Percentiles rank a stretch among this genome's conserved stretches.
Evolutionary conservation across 2,329 filamentous ascomycete genomes (phyloP).

Genomic region (Diplodia sapinea): DNA sequence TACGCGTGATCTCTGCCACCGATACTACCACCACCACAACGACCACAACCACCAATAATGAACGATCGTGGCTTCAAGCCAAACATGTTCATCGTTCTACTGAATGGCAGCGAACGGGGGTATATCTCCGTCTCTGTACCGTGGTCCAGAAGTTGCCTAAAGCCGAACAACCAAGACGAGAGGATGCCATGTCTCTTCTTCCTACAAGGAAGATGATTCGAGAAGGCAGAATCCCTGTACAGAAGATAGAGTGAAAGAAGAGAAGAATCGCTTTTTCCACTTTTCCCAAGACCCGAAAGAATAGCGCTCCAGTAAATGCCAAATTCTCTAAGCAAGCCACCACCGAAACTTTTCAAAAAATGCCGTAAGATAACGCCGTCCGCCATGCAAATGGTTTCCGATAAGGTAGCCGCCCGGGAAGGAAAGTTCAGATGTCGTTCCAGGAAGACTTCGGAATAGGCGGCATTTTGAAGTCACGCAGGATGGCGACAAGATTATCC

Average conservation of each 20-base stretch:
- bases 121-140: conserved; percentile 26
- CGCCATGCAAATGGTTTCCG: conserved; percentile 28
- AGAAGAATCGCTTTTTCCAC: conserved; percentile 13
- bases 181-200: neutral
- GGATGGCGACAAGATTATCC: conserved; percentile 82
- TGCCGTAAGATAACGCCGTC: conserved; percentile 20
- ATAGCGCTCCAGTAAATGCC: conserved; percentile 10
- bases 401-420: conserved; percentile 1
- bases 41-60: neutral
- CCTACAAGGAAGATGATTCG: neutral
- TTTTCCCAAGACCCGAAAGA: neutral
- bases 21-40: neutral
- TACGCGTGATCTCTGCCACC: neutral
- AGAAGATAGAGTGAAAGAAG: conserved; percentile 13
- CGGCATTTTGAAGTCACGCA: conserved; percentile 66
- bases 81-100: conserved; percentile 2
- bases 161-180: conserved; percentile 28
- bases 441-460: conserved; percentile 21
- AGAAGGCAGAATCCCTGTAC: conserved; percentile 14
- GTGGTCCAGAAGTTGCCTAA: conserved; percentile 29
- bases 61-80: neutral
- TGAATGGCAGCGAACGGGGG: conserved; percentile 17
- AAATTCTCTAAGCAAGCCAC: neutral
- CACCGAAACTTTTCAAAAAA: neutral
- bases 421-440: neutral